phyloP scores from a whole-genome alignment of 257 asterid species.

The Penstemon davidsonii region DNA sequence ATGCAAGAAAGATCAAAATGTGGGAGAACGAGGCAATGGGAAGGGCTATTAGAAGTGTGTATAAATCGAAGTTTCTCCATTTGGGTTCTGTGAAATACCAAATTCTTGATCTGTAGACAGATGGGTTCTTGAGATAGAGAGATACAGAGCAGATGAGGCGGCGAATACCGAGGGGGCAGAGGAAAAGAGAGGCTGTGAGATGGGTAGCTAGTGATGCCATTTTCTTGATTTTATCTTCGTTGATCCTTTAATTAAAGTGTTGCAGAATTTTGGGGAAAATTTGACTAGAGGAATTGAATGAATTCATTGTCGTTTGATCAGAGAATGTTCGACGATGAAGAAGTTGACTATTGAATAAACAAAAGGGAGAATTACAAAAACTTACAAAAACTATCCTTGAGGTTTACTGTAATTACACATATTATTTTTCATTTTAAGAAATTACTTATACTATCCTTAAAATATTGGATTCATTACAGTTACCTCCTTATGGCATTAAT shows the following conservation, averaged over 20 bases:
- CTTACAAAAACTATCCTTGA: too few species aligned
- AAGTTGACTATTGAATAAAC: conserved; percentile 20
- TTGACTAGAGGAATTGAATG: background rate
- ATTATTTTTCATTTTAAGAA: too few species aligned
- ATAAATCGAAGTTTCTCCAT: conserved; percentile 75
- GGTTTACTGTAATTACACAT: too few species aligned
- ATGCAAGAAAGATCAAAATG: conserved; percentile 50
- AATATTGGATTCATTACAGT: too few species aligned
- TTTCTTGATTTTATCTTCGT: background rate
- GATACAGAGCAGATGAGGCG: conserved; percentile 59
- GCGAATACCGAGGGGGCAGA: conserved; percentile 64
- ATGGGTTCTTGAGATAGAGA: conserved; percentile 66
- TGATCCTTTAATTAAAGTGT: background rate
- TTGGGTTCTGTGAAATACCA: conserved; percentile 79
- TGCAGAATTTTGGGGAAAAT: background rate
- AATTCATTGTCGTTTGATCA: conserved; percentile 11
- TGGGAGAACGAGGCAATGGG: conserved; percentile 66
- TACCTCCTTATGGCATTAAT: too few species aligned
- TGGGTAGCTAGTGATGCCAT: conserved; percentile 79
- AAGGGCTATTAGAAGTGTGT: conserved; percentile 54
- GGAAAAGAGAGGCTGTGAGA: conserved; percentile 68
- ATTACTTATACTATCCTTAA: too few species aligned
- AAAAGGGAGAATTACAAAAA: too few species aligned
- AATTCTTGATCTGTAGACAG: conserved; percentile 57
- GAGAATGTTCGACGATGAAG: conserved; percentile 4